phyloP scores from a whole-genome alignment of 352 stramenopile species.

The Blastocystis sp. region DNA sequence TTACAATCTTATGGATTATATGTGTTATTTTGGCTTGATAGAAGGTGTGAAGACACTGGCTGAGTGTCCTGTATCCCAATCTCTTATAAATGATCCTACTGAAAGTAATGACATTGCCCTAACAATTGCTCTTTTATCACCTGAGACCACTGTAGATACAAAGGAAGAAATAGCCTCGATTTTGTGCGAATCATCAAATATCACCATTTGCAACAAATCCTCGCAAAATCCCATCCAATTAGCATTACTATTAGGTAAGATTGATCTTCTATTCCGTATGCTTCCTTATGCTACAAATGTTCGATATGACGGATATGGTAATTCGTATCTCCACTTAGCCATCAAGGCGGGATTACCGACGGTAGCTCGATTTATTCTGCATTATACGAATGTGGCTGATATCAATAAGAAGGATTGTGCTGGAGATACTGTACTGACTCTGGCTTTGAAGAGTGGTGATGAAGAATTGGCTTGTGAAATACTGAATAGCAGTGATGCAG shows the following conservation, averaged over 20 bases:
- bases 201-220: constrained; percentile 47
- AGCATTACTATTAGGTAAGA: constrained; percentile 23
- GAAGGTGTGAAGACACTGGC: constrained; percentile 4
- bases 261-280: constrained; percentile 59
- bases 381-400: neutral
- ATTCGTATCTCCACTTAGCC: constrained; percentile 47
- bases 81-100: constrained; percentile 21
- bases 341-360: constrained; percentile 57
- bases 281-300: constrained; percentile 7
- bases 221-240: constrained; percentile 37
- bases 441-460: constrained; percentile 61
- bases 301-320: constrained; percentile 8
- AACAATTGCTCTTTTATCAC: constrained; percentile 45
- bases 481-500: neutral
- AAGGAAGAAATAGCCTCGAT: constrained; percentile 38
- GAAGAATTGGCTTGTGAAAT: constrained; percentile 62
- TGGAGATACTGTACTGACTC: constrained; percentile 37
- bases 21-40: constrained; percentile 52
- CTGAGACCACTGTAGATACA: neutral
- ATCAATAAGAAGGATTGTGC: constrained; percentile 8
- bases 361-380: constrained; percentile 39
- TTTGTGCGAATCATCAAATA: constrained; percentile 35
- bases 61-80: neutral
- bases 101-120: constrained; percentile 41
- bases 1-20: constrained; percentile 56